Conservation (phyloP, 257 asterid species). For the Rehmannia glutinosa region DNA sequence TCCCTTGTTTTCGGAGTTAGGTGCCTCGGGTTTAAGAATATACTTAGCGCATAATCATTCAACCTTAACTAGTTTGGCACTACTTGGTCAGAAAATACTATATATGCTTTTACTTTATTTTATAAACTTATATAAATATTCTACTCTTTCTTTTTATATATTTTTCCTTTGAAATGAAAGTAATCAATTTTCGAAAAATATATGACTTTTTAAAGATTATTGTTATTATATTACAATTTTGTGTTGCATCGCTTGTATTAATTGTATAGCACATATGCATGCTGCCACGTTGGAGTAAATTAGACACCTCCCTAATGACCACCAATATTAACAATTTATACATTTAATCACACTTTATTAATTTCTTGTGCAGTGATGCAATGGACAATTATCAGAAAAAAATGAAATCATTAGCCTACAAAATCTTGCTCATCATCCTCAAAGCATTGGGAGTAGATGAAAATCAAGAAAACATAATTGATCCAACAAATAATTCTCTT, state of each 20-base stretch:
- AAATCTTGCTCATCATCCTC: constrained; percentile 39
- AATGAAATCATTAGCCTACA: constrained; percentile 53
- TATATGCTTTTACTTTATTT: too few relatives aligned
- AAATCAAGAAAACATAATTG: constrained; percentile 19
- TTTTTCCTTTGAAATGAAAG: not conserved
- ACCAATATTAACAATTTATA: not conserved
- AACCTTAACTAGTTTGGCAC: not conserved
- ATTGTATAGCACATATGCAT: too few relatives aligned
- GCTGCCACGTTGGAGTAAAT: too few relatives aligned
- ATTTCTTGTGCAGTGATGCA: constrained; percentile 33
- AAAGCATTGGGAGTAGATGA: constrained; percentile 38
- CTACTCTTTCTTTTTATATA: too few relatives aligned
- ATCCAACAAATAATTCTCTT: not conserved
- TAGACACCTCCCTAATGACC: too few relatives aligned
- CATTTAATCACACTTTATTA: not conserved
- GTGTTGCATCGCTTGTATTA: too few relatives aligned
- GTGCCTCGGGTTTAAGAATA: too few relatives aligned
- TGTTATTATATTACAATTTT: too few relatives aligned
- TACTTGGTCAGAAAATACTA: not conserved
- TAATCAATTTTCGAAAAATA: too few relatives aligned
- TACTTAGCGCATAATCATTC: too few relatives aligned
- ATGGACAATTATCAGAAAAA: constrained; percentile 63
- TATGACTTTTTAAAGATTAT: too few relatives aligned
- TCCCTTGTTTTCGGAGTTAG: constrained; percentile 21
- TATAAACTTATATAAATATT: too few relatives aligned